phyloP scores from a whole-genome alignment of 129 eudicot genomes.

The Lactuca sativa region DNA sequence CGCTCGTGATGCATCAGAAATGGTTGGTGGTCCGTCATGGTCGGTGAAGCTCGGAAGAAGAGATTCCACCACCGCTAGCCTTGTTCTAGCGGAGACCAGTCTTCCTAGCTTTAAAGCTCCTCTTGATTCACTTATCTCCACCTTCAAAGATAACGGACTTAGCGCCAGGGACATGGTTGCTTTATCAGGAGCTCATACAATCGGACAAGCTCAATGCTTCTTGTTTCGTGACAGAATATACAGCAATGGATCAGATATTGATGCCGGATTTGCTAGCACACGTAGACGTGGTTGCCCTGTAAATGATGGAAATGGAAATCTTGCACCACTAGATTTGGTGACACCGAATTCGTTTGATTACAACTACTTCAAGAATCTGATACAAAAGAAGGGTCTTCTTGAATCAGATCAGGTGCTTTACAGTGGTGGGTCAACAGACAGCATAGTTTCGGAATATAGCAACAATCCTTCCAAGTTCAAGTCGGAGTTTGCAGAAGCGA shows the following conservation, averaged over 20 bases:
- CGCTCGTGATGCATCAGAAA: conserved; percentile 63
- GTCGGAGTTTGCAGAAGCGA: conserved; percentile 61
- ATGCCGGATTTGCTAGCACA: conserved; percentile 43
- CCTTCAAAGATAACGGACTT: conserved; percentile 48
- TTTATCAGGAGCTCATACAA: conserved; percentile 71
- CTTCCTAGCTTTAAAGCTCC: conserved; percentile 51
- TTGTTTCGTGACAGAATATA: conserved; percentile 57
- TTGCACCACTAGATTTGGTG: conserved; percentile 57
- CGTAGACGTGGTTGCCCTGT: conserved; percentile 47
- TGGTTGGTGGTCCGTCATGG: conserved; percentile 80
- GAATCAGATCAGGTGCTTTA: conserved; percentile 83
- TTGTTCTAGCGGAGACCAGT: conserved; percentile 41
- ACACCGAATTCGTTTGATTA: conserved; percentile 53
- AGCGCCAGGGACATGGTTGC: conserved; percentile 70
- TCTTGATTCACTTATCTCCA: conserved; percentile 49
- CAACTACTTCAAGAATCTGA: conserved; percentile 47
- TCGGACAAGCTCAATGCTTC: conserved; percentile 63
- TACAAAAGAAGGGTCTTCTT: conserved; percentile 59
- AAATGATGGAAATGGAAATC: conserved; percentile 44
- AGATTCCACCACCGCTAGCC: conserved; percentile 62
- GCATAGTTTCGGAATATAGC: conserved; percentile 44
- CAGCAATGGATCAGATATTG: conserved; percentile 59
- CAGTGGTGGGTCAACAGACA: conserved; percentile 59
- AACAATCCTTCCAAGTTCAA: conserved; percentile 38
- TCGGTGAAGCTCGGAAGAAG: conserved; percentile 61